A percentile compares a stretch with the other conserved stretches of the same genome.
phyloP scores from a whole-genome alignment of 139 green algal species.

The Picochlorum sp. region DNA sequence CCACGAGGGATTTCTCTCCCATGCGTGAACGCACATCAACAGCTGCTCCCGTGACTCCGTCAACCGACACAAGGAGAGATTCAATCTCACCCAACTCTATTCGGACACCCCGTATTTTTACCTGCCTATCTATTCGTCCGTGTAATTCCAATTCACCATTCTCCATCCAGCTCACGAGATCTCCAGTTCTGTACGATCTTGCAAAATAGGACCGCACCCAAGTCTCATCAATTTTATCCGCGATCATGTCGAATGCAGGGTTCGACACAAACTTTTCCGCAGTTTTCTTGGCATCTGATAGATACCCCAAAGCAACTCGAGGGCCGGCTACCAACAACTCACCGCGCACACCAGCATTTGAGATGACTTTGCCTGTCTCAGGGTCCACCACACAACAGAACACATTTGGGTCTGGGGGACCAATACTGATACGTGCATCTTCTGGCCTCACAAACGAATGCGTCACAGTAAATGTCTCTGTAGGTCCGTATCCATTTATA shows the following conservation, averaged over 20 bases:
- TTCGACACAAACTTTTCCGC: slow-evolving; percentile 27
- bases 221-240: not conserved
- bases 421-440: slow-evolving; percentile 13
- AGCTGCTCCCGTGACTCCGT: slow-evolving; percentile 3
- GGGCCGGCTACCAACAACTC: slow-evolving; percentile 42
- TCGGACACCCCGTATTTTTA: slow-evolving; percentile 47
- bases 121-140: slow-evolving; percentile 36
- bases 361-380: slow-evolving; percentile 13
- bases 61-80: slow-evolving; percentile 7
- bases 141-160: slow-evolving; percentile 31
- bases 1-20: slow-evolving; percentile 13
- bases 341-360: slow-evolving; percentile 16
- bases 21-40: not conserved
- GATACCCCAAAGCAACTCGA: slow-evolving; percentile 29
- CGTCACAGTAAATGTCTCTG: not conserved
- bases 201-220: slow-evolving; percentile 4
- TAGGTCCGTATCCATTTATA: not conserved
- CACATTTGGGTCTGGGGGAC: slow-evolving; percentile 31
- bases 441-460: not conserved
- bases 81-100: slow-evolving; percentile 56
- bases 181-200: slow-evolving; percentile 25
- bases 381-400: slow-evolving; percentile 26
- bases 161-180: slow-evolving; percentile 30
- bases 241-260: not conserved
- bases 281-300: slow-evolving; percentile 18